phyloP scores from a whole-genome alignment of 495 filamentous ascomycete genomes.

The Penicillium chermesinum region DNA sequence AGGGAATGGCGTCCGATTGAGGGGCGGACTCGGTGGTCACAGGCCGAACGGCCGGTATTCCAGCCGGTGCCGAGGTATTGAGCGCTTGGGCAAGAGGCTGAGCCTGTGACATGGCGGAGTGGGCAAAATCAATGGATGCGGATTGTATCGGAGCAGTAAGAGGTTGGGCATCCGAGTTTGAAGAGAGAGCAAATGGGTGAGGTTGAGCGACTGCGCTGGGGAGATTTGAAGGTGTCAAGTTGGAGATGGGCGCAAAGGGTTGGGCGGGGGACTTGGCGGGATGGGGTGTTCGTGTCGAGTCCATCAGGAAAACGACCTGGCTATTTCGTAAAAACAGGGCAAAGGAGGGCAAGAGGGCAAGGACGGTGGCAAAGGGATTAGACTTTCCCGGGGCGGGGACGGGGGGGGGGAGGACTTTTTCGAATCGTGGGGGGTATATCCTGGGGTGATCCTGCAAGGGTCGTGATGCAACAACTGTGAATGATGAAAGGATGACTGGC shows the following conservation, averaged over 20 bases:
- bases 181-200: constrained; percentile 8
- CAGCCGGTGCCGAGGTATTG: constrained; percentile 4
- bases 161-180: constrained; percentile 10
- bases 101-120: constrained; percentile 12
- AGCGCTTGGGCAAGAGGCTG: constrained; percentile 16
- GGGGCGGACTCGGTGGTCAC: constrained; percentile 6
- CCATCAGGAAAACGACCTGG: constrained; percentile 11
- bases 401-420: background rate
- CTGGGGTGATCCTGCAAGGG: background rate
- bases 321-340: too few species aligned
- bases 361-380: background rate
- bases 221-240: constrained; percentile 9
- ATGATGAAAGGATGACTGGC: background rate
- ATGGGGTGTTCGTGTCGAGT: constrained; percentile 17
- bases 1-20: constrained; percentile 10
- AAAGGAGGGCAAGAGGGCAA: background rate
- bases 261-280: constrained; percentile 12
- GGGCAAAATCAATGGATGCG: constrained; percentile 9
- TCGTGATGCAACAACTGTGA: background rate
- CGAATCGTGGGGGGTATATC: background rate
- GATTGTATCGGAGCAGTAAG: constrained; percentile 13
- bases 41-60: constrained; percentile 7
- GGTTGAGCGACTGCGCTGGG: constrained; percentile 7
- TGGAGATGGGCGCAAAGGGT: constrained; percentile 11
- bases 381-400: background rate